Conservation (phyloP, 2,329 filamentous ascomycete genomes). For the Aspergillus quadrilineatus region DNA sequence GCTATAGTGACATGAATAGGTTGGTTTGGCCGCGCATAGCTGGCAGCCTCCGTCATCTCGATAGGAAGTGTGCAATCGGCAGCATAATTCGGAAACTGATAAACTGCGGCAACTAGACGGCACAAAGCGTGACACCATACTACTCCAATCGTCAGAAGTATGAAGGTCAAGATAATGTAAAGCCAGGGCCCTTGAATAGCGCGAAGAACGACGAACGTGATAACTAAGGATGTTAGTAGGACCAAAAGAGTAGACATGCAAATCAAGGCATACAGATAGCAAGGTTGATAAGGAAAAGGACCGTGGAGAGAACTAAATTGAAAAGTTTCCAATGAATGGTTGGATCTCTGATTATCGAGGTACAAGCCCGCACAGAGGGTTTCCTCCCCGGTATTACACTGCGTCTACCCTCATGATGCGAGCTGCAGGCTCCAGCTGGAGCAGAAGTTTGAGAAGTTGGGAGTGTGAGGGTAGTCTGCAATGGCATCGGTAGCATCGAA, state of each 20-base stretch:
- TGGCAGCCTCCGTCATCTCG: constrained; percentile 56
- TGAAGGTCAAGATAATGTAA: constrained; percentile 74
- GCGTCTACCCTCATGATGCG: constrained; percentile 5
- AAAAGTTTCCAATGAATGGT: constrained; percentile 57
- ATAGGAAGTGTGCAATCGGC: constrained; percentile 36
- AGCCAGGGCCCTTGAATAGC: constrained; percentile 67
- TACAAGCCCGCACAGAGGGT: constrained; percentile 17
- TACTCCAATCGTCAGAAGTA: constrained; percentile 70
- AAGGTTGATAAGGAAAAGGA: constrained; percentile 60
- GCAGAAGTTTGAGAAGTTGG: not conserved
- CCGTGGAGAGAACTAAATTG: constrained; percentile 64
- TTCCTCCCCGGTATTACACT: constrained; percentile 11
- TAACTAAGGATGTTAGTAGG: constrained; percentile 54
- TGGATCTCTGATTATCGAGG: constrained; percentile 53
- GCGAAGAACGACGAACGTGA: constrained; percentile 68
- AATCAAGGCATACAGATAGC: constrained; percentile 60
- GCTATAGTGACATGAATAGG: constrained; percentile 77
- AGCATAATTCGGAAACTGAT: constrained; percentile 42
- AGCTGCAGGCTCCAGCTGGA: not conserved
- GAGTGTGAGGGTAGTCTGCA: not conserved
- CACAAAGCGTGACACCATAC: constrained; percentile 80
- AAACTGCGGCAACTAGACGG: constrained; percentile 66
- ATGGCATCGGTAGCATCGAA: not conserved
- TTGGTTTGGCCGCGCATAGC: constrained; percentile 67
- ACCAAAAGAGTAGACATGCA: not conserved